These are phyloP conservation scores for Alternaria gansuensis DNA, from an alignment of 2,329 filamentous ascomycete species.

Conservation along the genomic window DNA sequence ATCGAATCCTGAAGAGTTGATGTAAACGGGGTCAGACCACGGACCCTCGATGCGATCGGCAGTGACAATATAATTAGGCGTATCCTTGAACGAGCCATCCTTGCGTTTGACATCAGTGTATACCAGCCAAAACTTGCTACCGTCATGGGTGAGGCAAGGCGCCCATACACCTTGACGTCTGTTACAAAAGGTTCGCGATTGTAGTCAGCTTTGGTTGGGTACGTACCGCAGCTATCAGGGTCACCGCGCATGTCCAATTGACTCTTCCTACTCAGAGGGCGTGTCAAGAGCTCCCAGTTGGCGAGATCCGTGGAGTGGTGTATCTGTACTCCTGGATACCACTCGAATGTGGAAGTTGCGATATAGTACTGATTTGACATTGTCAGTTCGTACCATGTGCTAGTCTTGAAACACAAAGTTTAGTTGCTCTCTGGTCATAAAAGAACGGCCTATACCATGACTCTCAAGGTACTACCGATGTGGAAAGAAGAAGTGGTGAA, in stretches of 20 bases:
- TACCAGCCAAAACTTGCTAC: constrained; percentile 68
- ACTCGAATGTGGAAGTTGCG: constrained; percentile 70
- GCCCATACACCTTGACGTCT: constrained; percentile 62
- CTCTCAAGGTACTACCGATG: background rate
- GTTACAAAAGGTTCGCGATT: constrained; percentile 7
- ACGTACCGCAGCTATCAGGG: constrained; percentile 60
- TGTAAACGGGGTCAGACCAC: constrained; percentile 69
- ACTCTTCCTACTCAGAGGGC: constrained; percentile 61
- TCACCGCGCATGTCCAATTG: constrained; percentile 64
- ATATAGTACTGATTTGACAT: constrained; percentile 59
- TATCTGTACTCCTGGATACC: constrained; percentile 64
- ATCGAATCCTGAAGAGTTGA: constrained; percentile 70
- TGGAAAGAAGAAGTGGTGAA: background rate
- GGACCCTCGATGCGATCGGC: constrained; percentile 62
- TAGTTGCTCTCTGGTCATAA: background rate
- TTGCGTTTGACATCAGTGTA: constrained; percentile 74
- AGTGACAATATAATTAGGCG: constrained; percentile 70
- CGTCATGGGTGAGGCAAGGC: constrained; percentile 70
- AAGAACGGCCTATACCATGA: background rate
- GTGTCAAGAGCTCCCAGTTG: constrained; percentile 63
- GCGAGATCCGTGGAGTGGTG: constrained; percentile 65
- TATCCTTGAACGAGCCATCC: constrained; percentile 71
- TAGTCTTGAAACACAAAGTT: background rate
- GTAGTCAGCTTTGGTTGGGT: background rate
- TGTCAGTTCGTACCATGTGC: background rate